Percentiles rank a stretch among this genome's conserved stretches.
Evolutionary conservation across 1,284 basidiomycete species (phyloP).

Genomic region (Ceratorhiza oryzae-sativae): DNA sequence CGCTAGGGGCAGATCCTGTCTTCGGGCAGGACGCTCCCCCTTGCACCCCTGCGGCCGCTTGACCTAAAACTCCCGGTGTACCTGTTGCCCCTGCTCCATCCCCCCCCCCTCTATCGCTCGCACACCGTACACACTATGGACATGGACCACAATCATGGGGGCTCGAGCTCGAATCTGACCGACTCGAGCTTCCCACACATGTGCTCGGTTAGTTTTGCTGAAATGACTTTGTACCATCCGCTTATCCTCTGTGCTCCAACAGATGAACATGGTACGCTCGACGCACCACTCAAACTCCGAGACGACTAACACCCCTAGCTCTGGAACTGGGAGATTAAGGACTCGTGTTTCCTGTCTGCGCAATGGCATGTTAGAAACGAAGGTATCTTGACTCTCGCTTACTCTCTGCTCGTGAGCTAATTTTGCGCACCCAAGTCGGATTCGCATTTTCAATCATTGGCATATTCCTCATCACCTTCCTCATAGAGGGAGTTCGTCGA

Average conservation of each 20-base stretch:
- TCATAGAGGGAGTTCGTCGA: constrained; percentile 16
- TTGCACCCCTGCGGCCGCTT: not conserved
- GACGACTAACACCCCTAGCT: not conserved
- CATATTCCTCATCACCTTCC: constrained; percentile 11
- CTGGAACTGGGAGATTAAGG: constrained; percentile 33
- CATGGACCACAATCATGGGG: not conserved
- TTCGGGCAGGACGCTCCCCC: not conserved
- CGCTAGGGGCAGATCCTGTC: not conserved
- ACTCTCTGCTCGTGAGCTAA: not conserved
- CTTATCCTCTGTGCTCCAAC: no score
- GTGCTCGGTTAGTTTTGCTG: not conserved
- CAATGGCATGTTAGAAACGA: constrained; percentile 29
- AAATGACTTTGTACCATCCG: not conserved
- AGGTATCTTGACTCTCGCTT: not conserved
- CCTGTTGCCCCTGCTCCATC: no score
- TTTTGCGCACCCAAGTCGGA: constrained; percentile 20
- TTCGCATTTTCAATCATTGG: constrained; percentile 36
- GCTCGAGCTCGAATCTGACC: not conserved
- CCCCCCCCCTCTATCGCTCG: no score
- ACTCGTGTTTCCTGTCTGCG: constrained; percentile 29
- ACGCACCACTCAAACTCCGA: not conserved
- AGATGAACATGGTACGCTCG: constrained; percentile 34
- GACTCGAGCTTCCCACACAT: constrained; percentile 1
- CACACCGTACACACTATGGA: not conserved
- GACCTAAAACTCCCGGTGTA: no score